Base-by-base conservation (phyloP, 805 yeast genomes). In the Candida ficus region DNA sequence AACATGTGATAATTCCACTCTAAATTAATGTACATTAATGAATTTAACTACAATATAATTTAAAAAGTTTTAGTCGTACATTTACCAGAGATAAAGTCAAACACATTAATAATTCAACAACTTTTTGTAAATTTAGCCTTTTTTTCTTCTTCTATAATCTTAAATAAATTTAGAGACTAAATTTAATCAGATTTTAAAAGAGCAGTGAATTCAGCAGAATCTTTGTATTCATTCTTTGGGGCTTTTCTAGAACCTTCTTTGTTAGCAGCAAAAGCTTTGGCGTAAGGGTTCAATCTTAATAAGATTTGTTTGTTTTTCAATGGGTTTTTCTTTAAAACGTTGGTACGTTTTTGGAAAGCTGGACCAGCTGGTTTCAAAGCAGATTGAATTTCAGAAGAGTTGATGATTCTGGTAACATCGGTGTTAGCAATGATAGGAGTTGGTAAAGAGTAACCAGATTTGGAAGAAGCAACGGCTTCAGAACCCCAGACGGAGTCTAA, bases 281-380 rank as follows among this genome's bases (percentile, higher is more conserved):
- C 98, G 83, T 93, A 93, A 60, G 99, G 99, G 96, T 93, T 93
- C 73, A 93, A 84, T 80, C 97, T 88, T 72, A 89, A 82, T 70
- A 89, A 75, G 64, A 90, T 91, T 78, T 88, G 95, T 83, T 88
- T 90, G 97, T 93, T 93, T 93, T 88, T 91, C 70, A 89, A 83
- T 73, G 96, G 95, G 90, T 87, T 91, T 91, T 89, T 90, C 96
- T 93, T 93, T 73, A 82, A 81, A 69, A 87, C 95, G 80, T 85
- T 88, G 57, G 88, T 70, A 73, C 95, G 85, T 90, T 90, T 88
- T 72, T 86, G 90, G 67, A 82, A 75, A 63, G 93, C 74, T 72
- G 84, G 93, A 64, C 95, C 95, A 68, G 96, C 95, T 67, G 95
- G 88, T 78, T 91, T 85, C 62, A 90, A 86, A 67, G 82, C 97